phyloP scores from a whole-genome alignment of 2,329 filamentous ascomycete genomes.

The Talaromyces sp. region DNA sequence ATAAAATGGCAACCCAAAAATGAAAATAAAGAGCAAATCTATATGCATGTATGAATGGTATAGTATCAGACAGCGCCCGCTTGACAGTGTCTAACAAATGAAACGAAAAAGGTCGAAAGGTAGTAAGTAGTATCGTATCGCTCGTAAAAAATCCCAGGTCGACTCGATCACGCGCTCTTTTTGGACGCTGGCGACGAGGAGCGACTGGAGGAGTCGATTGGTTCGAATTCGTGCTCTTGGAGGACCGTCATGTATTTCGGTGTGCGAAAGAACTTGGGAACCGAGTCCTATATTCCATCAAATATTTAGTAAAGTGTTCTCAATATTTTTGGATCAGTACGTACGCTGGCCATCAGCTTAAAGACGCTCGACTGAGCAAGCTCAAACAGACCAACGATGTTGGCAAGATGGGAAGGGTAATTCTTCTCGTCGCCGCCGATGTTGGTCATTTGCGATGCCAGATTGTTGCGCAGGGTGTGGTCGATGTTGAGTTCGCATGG shows the following conservation, averaged over 20 bases:
- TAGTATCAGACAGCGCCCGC: background rate
- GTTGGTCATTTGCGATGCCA: conserved; percentile 94
- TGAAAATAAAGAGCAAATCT: background rate
- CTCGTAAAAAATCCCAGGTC: background rate
- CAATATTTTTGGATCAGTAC: conserved; percentile 34
- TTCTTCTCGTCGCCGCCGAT: conserved; percentile 87
- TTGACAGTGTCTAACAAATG: background rate
- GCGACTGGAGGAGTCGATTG: background rate
- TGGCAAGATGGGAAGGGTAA: conserved; percentile 84
- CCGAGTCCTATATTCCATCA: conserved; percentile 50
- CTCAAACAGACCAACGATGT: conserved; percentile 85
- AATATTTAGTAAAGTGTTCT: conserved; percentile 13
- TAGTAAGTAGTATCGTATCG: background rate
- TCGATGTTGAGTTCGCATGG: conserved; percentile 98
- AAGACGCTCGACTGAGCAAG: conserved; percentile 93
- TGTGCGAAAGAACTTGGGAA: conserved; percentile 61
- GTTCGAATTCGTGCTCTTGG: conserved; percentile 55
- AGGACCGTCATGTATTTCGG: conserved; percentile 56
- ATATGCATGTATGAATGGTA: background rate
- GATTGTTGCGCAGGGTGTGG: conserved; percentile 84
- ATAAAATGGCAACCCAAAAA: background rate
- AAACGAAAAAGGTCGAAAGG: background rate
- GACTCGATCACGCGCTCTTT: background rate
- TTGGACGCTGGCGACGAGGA: conserved; percentile 1
- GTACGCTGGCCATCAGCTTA: conserved; percentile 97